Base-by-base conservation (phyloP, 306 rosid species). In the Quercus agrifolia region DNA sequence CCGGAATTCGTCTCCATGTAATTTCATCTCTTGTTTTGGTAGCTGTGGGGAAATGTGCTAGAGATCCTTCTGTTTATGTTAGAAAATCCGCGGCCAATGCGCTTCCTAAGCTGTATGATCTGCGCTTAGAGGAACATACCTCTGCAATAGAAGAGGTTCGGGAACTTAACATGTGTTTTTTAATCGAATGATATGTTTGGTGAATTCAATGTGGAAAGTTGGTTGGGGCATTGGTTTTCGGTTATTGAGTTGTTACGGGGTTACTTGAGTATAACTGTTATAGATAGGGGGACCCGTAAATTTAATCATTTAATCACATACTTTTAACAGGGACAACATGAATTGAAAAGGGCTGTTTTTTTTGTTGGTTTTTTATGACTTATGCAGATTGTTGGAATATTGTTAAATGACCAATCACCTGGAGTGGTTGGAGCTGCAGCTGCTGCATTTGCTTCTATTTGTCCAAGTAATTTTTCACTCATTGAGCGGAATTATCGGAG, bases 361-460 rank as follows among this genome's bases (percentile, higher is more conserved):
- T 7, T 20, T 66, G 46, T 23, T 38, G 11, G 46, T 7, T 7
- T 38, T 38, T 38, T 6, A 5, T 70, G 11, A 18, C 10, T 12
- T 68, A 55, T 87, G 90, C 96, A 93, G 99, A 80, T 90, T 81
- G 87, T 96, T 76, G 93, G 90, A 73, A 83, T 88, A 62, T 82
- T 96, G 83, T 83, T 96, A 63, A 90, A 87, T 78, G 98, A 96
- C 78, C 83, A 83, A 81, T 93, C 98, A 79, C 97, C 98, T 4
- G 86, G 89, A 78, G 98, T 96, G 23, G 90, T 96, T 87, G 99
- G 99, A 77, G 98, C 98, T 70, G 99, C 99, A 52, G 96, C 98
- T 56, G 93, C 98, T 82, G 96, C 98, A 54, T 96, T 96, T 85
- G 84, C 92, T 74, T 90, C 97, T 18, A 86, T 93, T 84, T 96